These are phyloP conservation scores for Rhodotorula sp. DNA, from an alignment of 1,284 basidiomycete species.

Conservation along the genomic window DNA sequence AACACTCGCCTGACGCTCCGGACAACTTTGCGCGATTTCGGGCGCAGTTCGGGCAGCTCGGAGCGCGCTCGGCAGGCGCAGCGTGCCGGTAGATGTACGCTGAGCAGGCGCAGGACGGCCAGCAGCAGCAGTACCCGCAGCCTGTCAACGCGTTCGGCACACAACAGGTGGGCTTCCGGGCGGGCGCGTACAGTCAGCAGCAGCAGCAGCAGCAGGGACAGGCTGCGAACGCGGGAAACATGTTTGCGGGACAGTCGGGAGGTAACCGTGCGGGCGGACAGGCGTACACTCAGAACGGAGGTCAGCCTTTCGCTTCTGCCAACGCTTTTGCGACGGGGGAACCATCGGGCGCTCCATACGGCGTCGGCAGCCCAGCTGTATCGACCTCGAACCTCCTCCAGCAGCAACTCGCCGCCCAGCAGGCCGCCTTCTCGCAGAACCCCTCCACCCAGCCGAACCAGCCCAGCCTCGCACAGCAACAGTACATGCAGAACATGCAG, in stretches of 20 bases:
- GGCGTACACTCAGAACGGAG: too few species aligned
- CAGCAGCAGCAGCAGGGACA: background rate
- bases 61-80: too few species aligned
- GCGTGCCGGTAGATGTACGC: too few species aligned
- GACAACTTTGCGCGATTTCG: too few species aligned
- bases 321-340: background rate
- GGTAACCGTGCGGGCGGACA: too few species aligned
- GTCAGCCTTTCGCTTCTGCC: background rate
- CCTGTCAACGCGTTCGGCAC: background rate
- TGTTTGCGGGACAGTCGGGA: too few species aligned
- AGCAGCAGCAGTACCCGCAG: too few species aligned
- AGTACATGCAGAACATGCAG: slow-evolving; percentile 1
- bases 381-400: slow-evolving; percentile 22
- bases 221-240: background rate
- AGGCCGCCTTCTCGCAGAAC: background rate
- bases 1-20: too few species aligned
- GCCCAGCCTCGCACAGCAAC: slow-evolving; percentile 7
- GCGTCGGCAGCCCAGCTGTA: background rate
- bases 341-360: background rate
- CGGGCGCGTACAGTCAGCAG: background rate
- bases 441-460: background rate
- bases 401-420: slow-evolving; percentile 30
- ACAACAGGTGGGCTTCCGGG: background rate
- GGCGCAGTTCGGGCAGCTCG: too few species aligned
- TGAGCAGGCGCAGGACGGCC: too few species aligned